phyloP scores from a whole-genome alignment of 2,329 filamentous ascomycete genomes.

The Diaporthe vexans region DNA sequence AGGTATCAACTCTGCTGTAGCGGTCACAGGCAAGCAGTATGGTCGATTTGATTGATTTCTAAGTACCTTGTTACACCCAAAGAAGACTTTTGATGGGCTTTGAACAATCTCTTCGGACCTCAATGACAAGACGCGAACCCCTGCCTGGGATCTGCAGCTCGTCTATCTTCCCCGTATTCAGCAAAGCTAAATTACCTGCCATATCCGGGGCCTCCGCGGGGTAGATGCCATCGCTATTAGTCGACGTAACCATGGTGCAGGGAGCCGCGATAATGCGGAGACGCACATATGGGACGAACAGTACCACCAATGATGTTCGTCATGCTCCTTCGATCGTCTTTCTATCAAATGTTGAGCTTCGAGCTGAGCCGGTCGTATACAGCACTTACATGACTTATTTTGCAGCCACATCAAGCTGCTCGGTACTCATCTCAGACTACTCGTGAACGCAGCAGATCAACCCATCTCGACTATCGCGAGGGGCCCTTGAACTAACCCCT shows the following conservation, averaged over 20 bases:
- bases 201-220: slow-evolving; percentile 23
- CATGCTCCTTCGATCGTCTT: background rate
- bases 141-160: slow-evolving; percentile 33
- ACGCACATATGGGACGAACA: background rate
- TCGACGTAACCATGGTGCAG: slow-evolving; percentile 12
- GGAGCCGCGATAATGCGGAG: slow-evolving; percentile 6
- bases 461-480: background rate
- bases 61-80: no score
- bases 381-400: background rate
- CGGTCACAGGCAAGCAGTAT: no score
- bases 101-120: no score
- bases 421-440: background rate
- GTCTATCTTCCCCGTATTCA: background rate
- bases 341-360: background rate
- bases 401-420: background rate
- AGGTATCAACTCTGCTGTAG: no score
- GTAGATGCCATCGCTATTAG: slow-evolving; percentile 17
- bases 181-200: slow-evolving; percentile 34
- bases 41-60: no score
- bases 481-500: background rate
- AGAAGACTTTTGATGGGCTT: background rate
- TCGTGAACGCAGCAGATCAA: background rate
- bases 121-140: background rate
- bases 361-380: no score
- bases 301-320: background rate